These are phyloP conservation scores for Physaria fendleri DNA, from an alignment of 345 rosid genomes.

Conservation along the genomic window DNA sequence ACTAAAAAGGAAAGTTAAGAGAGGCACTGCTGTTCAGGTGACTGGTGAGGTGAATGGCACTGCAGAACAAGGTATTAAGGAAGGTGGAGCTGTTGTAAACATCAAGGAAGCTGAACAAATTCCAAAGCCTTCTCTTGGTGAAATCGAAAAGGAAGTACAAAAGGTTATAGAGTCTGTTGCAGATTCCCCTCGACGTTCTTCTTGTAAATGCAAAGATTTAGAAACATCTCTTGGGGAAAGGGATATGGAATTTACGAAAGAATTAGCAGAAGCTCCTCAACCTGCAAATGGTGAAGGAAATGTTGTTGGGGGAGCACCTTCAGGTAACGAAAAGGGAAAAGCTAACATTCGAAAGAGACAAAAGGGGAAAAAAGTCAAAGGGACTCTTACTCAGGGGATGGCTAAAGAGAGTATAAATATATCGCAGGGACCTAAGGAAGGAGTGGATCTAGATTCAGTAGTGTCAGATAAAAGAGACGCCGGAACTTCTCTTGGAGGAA, in stretches of 20 bases:
- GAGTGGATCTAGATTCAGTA: background rate
- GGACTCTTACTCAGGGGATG: background rate
- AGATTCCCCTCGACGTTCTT: conserved; percentile 6
- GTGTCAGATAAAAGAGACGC: background rate
- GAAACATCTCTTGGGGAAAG: conserved; percentile 9
- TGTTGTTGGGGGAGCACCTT: background rate
- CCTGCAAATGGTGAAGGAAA: background rate
- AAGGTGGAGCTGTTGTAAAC: background rate
- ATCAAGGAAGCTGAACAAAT: background rate
- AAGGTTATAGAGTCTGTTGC: conserved; percentile 13
- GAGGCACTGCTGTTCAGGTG: conserved; percentile 16
- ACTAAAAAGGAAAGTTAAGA: background rate
- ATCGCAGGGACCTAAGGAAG: background rate
- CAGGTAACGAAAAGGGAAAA: background rate
- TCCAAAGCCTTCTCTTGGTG: conserved; percentile 16
- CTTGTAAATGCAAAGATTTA: conserved; percentile 3
- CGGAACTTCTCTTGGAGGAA: conserved; percentile 21
- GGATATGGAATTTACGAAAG: conserved; percentile 2
- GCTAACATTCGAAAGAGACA: background rate
- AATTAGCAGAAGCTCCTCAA: conserved; percentile 1
- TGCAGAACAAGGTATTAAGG: background rate
- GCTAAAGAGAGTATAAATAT: background rate
- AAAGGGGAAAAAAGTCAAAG: conserved; percentile 3
- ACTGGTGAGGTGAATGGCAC: no score
- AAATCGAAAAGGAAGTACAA: conserved; percentile 1